Base-by-base conservation (phyloP, 495 filamentous ascomycete species). In the Astrocystis sublimbata region DNA sequence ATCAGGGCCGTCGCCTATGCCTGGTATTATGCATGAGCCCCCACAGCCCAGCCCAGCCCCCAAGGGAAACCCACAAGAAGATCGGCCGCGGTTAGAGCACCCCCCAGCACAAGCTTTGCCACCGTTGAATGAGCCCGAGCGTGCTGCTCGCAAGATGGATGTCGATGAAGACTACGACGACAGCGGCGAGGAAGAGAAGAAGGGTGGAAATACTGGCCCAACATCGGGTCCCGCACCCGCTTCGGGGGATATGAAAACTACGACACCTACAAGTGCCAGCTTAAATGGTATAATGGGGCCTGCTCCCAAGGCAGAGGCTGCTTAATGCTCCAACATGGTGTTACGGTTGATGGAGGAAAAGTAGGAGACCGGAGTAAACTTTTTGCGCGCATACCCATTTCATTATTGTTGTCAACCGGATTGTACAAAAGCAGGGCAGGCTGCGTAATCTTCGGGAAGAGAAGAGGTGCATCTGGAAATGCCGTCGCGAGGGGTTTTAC, bases 161-260 rank as follows among this genome's bases (percentile, higher is more conserved):
- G 89, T 98, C 43, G 94, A 98, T 71, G 93, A 98, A 73, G 87
- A 96, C 62, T 96, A 98, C 63, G 84, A 88, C 66, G 93, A 97
- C 73, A 92, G 96, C 65, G 92, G 91, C 30, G 93, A 96, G 63
- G 88, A 96, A 50, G 92, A 96, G 75, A 85, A 88, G 70, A 86
- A 84, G 61, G 76, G 77, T 3, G 79, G 76, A 10, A 67, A 75
- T 59, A 57, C 60, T n/a, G 70, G 70, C 17, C 68, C 71, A 10
- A 66, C 65, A 7, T 74, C 75, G n/a, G 70, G 66, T 15, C 67
- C 77, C 19, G 65, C 69, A 24, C 75, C 76, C 41, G 58, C 73
- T 45, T 58, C 75, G 4, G 75, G 73, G n/a, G 79, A 81, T 8
- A 67, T 78, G 66, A 81, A 81, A 72, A 81, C 75, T 40, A 76